A percentile compares a stretch with the other conserved stretches of the same genome.
Evolutionary conservation across 1,284 basidiomycete species (phyloP).

Genomic region (Schizophyllum amplum): DNA sequence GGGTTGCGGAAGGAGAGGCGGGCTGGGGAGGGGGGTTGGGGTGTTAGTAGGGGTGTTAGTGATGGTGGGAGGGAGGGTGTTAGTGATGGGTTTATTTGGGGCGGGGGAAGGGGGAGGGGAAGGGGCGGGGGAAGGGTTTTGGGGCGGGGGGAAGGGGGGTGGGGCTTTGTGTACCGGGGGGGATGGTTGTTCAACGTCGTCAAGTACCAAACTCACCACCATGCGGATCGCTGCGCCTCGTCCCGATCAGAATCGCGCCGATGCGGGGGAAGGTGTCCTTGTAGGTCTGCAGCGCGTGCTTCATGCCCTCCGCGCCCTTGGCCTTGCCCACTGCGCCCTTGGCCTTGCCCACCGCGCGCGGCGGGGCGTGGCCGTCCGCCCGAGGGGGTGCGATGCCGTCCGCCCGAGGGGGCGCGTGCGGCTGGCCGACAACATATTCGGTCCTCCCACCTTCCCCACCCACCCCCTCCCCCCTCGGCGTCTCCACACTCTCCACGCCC

Average conservation of each 20-base stretch:
- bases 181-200: neutral
- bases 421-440: neutral
- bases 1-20: constrained; percentile 65
- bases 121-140: too few species aligned
- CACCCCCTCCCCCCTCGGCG: constrained; percentile 17
- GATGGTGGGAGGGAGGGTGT: neutral
- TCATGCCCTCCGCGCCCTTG: constrained; percentile 76
- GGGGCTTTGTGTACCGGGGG: too few species aligned
- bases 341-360: constrained; percentile 2
- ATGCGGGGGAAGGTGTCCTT: constrained; percentile 58
- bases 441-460: neutral
- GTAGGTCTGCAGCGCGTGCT: constrained; percentile 71
- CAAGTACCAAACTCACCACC: constrained; percentile 54
- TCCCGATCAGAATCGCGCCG: constrained; percentile 84
- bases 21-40: constrained; percentile 28
- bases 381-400: too few species aligned
- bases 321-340: constrained; percentile 35
- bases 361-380: too few species aligned
- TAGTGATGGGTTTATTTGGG: too few species aligned
- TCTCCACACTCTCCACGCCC: constrained; percentile 36
- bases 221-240: constrained; percentile 84
- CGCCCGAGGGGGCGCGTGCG: too few species aligned
- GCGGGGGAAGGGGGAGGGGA: too few species aligned
- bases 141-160: too few species aligned
- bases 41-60: neutral